Evolutionary conservation across 805 yeast genomes (phyloP), one percentile per base, ranked within the genome.

Genomic region (Yamadazyma akitaensis): DNA sequence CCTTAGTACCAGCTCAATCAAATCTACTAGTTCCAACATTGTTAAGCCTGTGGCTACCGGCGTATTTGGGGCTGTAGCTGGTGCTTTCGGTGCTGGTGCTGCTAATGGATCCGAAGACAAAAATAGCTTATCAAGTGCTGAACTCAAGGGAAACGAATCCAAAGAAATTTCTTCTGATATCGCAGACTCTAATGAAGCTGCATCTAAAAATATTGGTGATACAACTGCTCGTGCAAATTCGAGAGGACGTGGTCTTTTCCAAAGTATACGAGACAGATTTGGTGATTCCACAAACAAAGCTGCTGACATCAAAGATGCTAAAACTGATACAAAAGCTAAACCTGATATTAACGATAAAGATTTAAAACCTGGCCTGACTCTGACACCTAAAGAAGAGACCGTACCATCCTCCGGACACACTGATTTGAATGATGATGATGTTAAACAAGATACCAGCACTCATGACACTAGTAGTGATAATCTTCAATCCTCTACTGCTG

Each of bases 221-320:
- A 49, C 46, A 16, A 40, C 50, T 18, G 51, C 45, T 17, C 51
- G 48, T 31, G 52, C 39, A 18, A 43, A 32, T 18, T 47, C 55
- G 8, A 47, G 37, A 35, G 50, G 46, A 25, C 65, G 56, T 43
- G 66, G 70, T 17, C 51, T 68, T n/a, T 67, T 67, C 51, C 70
- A 65, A 47, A 60, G 66, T 43, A 56, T 68, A 40, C 60, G 65
- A 24, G 68, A 66, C 38, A 57, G 65, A 42, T 58, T 67, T 26
- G 51, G 60, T 21, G 46, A 45, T 42, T 43, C 39, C 13, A 14
- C 43, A n/a, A 42, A 47, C 30, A 37, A 41, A 8, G 17, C 48
- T 12, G 33, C 40, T 30, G 42, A n/a, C 37, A 4, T 11, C 12
- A 33, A 42, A 24, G 51, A 42, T 38, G 42, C 39, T 12, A 51